phyloP scores from a whole-genome alignment of 23 red algal genomes.

The Cyanidioschyzon merolae region DNA sequence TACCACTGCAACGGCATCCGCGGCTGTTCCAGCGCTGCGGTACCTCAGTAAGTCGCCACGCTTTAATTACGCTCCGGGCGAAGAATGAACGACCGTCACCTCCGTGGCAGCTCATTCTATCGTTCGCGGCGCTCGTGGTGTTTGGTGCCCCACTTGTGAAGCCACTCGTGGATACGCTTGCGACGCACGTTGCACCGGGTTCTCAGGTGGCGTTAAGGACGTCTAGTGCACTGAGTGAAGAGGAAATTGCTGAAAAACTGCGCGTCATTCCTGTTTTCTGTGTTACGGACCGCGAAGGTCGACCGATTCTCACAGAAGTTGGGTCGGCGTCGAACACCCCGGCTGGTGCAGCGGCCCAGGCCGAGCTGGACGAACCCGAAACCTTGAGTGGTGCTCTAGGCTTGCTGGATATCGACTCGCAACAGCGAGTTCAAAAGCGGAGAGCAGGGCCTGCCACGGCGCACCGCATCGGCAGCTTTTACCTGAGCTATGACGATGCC shows the following conservation, averaged over 20 bases:
- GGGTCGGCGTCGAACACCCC: background rate
- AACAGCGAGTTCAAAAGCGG: background rate
- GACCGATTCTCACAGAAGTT: background rate
- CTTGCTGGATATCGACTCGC: background rate
- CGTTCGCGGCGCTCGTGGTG: background rate
- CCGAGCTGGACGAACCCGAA: background rate
- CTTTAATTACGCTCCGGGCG: too few relatives aligned
- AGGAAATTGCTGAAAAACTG: background rate
- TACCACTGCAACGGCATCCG: too few relatives aligned
- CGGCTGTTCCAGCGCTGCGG: too few relatives aligned
- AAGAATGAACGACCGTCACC: background rate
- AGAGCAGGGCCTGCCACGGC: background rate
- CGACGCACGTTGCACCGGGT: background rate
- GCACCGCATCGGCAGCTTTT: background rate
- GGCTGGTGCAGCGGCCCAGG: background rate
- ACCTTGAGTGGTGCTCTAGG: background rate
- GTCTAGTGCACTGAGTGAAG: background rate
- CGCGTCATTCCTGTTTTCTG: background rate
- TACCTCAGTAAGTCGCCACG: too few relatives aligned
- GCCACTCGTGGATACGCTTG: background rate
- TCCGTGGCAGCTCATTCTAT: background rate
- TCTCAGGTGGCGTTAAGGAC: background rate
- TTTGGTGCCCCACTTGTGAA: background rate
- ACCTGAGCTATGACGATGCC: background rate
- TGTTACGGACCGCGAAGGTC: background rate